Evolutionary conservation across 2,329 filamentous ascomycete genomes (phyloP).

Genomic region (Scedosporium aurantiacum): DNA sequence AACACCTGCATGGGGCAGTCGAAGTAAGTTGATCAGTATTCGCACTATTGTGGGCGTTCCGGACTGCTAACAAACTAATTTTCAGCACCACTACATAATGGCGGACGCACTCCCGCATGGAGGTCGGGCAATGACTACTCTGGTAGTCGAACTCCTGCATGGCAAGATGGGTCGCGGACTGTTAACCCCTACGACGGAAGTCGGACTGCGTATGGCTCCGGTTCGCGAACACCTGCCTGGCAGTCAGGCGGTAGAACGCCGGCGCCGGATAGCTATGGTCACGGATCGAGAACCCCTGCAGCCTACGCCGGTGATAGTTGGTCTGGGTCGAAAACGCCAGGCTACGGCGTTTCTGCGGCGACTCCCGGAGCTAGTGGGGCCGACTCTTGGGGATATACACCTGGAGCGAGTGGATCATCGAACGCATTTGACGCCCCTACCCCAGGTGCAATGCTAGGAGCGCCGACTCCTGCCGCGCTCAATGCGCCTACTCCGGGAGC

Average conservation of each 20-base stretch:
- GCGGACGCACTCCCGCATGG: constrained; percentile 54
- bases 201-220: constrained; percentile 67
- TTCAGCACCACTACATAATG: constrained; percentile 40
- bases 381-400: constrained; percentile 51
- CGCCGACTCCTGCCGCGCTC: constrained; percentile 50
- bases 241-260: constrained; percentile 66
- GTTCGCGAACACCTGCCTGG: constrained; percentile 65
- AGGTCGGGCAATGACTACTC: constrained; percentile 38
- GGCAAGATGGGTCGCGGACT: constrained; percentile 57
- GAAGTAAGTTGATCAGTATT: constrained; percentile 42
- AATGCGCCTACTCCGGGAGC: constrained; percentile 64
- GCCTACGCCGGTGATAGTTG: constrained; percentile 53
- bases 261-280: constrained; percentile 50
- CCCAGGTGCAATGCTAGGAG: constrained; percentile 44
- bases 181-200: constrained; percentile 63
- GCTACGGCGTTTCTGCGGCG: constrained; percentile 50
- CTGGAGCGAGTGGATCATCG: constrained; percentile 33
- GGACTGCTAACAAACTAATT: constrained; percentile 15
- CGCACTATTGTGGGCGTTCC: background rate
- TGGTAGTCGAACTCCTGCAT: constrained; percentile 57
- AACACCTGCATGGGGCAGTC: constrained; percentile 66
- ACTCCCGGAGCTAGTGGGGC: constrained; percentile 46
- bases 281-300: constrained; percentile 53
- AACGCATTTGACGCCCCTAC: constrained; percentile 59
- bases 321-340: constrained; percentile 67